phyloP scores from a whole-genome alignment of 1,284 basidiomycete species.

The Violaceomyces palustris region DNA sequence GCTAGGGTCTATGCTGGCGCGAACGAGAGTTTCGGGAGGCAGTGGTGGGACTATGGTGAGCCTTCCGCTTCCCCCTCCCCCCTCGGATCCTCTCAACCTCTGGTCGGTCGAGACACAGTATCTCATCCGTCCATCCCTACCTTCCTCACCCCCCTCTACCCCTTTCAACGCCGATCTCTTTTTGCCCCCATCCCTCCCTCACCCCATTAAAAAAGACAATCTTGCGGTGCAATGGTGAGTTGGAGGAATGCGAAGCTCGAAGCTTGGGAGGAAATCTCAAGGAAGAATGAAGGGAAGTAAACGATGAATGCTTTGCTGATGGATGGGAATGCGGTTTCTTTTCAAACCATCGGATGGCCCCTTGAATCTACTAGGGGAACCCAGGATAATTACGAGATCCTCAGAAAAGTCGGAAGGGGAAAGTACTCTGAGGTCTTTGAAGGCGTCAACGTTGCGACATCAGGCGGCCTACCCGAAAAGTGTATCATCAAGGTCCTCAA shows the following conservation, averaged over 20 bases:
- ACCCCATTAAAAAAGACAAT: constrained; percentile 21
- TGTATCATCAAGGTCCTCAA: constrained; percentile 99
- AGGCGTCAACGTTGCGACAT: constrained; percentile 79
- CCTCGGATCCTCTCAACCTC: neutral
- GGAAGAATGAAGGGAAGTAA: no score
- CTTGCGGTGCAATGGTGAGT: constrained; percentile 44
- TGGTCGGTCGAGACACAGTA: no score
- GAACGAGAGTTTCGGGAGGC: constrained; percentile 60
- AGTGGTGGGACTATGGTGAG: constrained; percentile 64
- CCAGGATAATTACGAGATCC: constrained; percentile 98
- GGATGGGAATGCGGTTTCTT: no score
- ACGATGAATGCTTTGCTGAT: no score
- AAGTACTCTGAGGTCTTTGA: constrained; percentile 80
- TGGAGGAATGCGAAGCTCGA: neutral
- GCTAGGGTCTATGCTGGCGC: constrained; percentile 61
- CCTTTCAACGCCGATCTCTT: no score
- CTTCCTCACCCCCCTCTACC: no score
- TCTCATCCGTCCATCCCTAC: no score
- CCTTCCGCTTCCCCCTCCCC: constrained; percentile 2
- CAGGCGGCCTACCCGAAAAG: constrained; percentile 67
- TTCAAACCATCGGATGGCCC: neutral
- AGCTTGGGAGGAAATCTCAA: neutral
- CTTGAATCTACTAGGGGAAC: constrained; percentile 35
- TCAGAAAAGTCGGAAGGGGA: constrained; percentile 90
- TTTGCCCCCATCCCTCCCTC: neutral